Evolutionary conservation across 2,329 filamentous ascomycete species (phyloP), one percentile per base, ranked within the genome.

Genomic region (Talaromyces sp.): DNA sequence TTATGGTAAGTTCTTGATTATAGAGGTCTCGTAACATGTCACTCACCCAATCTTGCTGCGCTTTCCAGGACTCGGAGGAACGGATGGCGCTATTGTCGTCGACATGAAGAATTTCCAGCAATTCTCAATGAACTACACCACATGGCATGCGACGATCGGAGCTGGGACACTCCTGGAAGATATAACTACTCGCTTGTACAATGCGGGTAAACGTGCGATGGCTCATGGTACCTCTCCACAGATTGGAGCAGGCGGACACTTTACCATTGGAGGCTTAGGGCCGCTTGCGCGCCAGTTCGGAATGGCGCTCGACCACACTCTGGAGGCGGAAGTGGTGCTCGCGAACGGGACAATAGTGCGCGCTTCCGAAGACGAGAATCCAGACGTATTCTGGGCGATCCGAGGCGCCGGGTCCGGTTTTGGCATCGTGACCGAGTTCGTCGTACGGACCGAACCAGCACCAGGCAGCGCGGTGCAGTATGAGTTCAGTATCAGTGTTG

Each of bases 361-460:
- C 4, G 42, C 42, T 19, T 44, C 42, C 3, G 29, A 44, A 44
- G 11, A 10, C 9, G 27, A 44, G 42, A 44, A 70, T 39, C 39
- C 57, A 1, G 69, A 71, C 39, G 41, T 70, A 3, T 64, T 66
- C 54, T 69, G 65, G 45, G 68, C 65, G 4, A 52, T 71, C n/a
- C 62, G 60, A 29, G 69, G 69, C 20, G 68, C 69, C 10, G 68
- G 57, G 3, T 62, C 67, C 9, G 66, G 62, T 35, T 70, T 71
- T 52, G 69, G 69, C 2, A 64, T 71, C 24, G 63, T 71, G 2
- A 71, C 69, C 2, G 67, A 66, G 27, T 71, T 72, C 52, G 63
- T 64, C 10, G 57, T 72, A 6, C 62, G 64, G 8, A 72, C 70
- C 0, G 57, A 70, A 43, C 60, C 43, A 10, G 43, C 30, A 16